A percentile compares a stretch with the other conserved stretches of the same genome.
phyloP scores from a whole-genome alignment of 805 yeast genomes.

The Metschnikowia rubicola region DNA sequence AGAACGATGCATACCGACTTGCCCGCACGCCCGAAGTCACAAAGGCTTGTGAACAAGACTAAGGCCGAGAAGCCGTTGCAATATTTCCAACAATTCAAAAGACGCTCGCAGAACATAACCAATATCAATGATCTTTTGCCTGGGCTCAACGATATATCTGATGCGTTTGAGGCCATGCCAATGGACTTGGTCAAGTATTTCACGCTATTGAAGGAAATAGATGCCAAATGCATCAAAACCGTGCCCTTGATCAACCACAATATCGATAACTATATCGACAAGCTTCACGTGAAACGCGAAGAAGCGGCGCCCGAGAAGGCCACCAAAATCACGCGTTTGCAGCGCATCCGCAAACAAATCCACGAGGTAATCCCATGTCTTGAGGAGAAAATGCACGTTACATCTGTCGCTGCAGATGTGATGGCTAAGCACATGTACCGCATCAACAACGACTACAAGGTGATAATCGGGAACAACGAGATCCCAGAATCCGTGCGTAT shows the following conservation, averaged over 20 bases:
- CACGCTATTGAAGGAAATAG: constrained; percentile 87
- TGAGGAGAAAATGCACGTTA: constrained; percentile 97
- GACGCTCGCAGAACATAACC: constrained; percentile 30
- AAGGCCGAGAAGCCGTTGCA: constrained; percentile 21
- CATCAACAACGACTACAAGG: constrained; percentile 75
- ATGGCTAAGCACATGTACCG: constrained; percentile 65
- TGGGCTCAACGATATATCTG: constrained; percentile 87
- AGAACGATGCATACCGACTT: constrained; percentile 19
- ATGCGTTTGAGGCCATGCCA: constrained; percentile 89
- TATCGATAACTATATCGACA: constrained; percentile 46
- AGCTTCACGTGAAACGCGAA: constrained; percentile 18
- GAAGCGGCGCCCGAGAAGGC: constrained; percentile 7
- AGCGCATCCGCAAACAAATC: constrained; percentile 42
- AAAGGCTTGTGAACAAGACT: constrained; percentile 25
- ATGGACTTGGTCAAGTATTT: constrained; percentile 76
- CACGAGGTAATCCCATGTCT: constrained; percentile 83
- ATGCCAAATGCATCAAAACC: constrained; percentile 82
- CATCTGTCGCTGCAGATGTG: constrained; percentile 82
- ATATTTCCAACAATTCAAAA: constrained; percentile 34
- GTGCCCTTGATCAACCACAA: constrained; percentile 61
- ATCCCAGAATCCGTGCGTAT: constrained; percentile 74
- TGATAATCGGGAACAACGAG: constrained; percentile 68
- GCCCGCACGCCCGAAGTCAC: constrained; percentile 34
- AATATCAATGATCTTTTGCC: constrained; percentile 49
- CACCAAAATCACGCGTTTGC: constrained; percentile 30